Conservation (phyloP, 129 eudicot genomes). For the Lactuca saligna region DNA sequence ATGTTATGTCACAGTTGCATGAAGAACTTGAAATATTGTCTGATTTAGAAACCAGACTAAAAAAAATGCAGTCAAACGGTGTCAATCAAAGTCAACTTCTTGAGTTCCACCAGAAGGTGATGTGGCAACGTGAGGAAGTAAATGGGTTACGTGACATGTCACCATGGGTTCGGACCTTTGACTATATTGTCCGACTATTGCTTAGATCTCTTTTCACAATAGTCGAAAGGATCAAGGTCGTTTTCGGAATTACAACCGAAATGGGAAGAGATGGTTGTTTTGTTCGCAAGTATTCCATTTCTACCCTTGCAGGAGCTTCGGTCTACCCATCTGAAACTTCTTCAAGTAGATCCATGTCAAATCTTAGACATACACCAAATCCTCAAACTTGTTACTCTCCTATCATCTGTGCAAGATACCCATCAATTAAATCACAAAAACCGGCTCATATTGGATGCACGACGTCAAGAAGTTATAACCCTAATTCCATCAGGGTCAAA, state of each 20-base stretch:
- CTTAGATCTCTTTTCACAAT: constrained; percentile 73
- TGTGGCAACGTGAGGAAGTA: constrained; percentile 87
- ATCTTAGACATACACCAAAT: constrained; percentile 37
- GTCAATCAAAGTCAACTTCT: constrained; percentile 55
- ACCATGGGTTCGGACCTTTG: constrained; percentile 82
- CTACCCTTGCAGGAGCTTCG: constrained; percentile 45
- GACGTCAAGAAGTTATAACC: constrained; percentile 40
- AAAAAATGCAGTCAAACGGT: constrained; percentile 62
- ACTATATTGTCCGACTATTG: constrained; percentile 66
- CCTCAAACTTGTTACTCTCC: constrained; percentile 22
- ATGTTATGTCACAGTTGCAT: constrained; percentile 55
- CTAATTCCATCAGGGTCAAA: constrained; percentile 38
- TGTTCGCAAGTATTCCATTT: constrained; percentile 50
- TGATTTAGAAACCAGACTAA: constrained; percentile 61
- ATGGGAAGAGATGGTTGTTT: constrained; percentile 31
- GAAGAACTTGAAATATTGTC: constrained; percentile 66
- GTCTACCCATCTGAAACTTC: constrained; percentile 56
- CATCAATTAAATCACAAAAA: constrained; percentile 32
- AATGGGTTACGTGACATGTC: constrained; percentile 63
- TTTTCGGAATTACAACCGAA: constrained; percentile 37
- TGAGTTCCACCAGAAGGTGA: constrained; percentile 79
- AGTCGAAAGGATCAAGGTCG: constrained; percentile 59
- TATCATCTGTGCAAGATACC: constrained; percentile 37
- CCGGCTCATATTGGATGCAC: constrained; percentile 56
- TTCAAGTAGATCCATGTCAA: constrained; percentile 55